Base-by-base conservation (phyloP, 1,284 basidiomycete species). In the Schizopora paradoxa region DNA sequence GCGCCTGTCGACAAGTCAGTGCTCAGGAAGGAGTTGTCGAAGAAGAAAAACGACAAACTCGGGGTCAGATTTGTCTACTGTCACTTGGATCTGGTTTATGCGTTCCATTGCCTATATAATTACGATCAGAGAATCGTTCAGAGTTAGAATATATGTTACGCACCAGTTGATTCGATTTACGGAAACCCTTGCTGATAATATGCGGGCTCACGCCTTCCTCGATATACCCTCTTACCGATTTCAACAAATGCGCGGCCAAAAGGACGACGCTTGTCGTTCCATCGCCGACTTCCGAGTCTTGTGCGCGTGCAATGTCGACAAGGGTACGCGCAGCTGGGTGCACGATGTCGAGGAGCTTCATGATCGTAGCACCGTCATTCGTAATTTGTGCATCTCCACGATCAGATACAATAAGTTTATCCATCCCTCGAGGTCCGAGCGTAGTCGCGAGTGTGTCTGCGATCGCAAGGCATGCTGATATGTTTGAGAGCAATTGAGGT, bases 161-260 rank as follows among this genome's bases (percentile, higher is more conserved):
- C 59, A 92, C 92, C 64, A 99, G 66, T 62, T 91, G 82, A 22
- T 86, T 80, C 28, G 95, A 93, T 63, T 87, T 82, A 52, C 91
- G 74, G 71, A 95, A 91, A 26, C 94, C 95, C 65, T 96, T 97
- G 77, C 95, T 93, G 67, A 99, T 96, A 58, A 96, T 86, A 66
- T 98, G 94, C 27, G 94, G 91, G 62, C 90, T 96, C 43, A 99
- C 91, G 49, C 93, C 95, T 60, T 99, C 96, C 68, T 99, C 96
- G 55, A 99, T 86, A 61, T 90, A 95, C 7, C 79, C 79, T 57
- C 86, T 82, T 37, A 94, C 77, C 68, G 98, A 94, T 67, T 97
- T 97, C 56, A 99, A 69, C 43, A 99, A 73, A 66, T 99, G 95
- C 0, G 93, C 90, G 6, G 96, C 95, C 40, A 97, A 73, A 7